Evolutionary conservation across 768 basidiomycete genomes (phyloP), one percentile per base, ranked within the genome.

Genomic region (Ramaria rubella): DNA sequence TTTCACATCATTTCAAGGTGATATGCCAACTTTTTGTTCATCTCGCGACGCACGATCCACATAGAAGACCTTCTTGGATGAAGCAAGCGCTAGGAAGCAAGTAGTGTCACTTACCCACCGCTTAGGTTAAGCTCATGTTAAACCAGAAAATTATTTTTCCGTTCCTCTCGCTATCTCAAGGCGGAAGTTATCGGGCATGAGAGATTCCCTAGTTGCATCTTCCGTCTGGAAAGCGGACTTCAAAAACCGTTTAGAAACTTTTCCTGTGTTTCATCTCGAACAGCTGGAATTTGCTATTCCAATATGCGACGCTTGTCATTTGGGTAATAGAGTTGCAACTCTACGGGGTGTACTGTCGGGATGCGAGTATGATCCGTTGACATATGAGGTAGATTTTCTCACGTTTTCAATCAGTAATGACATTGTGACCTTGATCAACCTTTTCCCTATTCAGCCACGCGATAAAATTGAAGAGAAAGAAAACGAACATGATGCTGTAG

Each of bases 1-100:
- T 87, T 19, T 72, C 79, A 14, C 80, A 86, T 60, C 87, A 92
- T 59, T 91, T 92, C 79, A 93, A 92, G 71, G 84, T 87, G 36
- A 77, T 93, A 43, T 92, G 90, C 61, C 92, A 95, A 65, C 79
- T 93, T 27, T 88, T 93, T 60, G 87, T 93, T 12, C 84, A 93
- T 61, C 72, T 94, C 40, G 86, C 87, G 34, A 82, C 90, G 29
- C 80, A 74, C 30, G 75, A 80, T 5, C 67, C 74, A 17, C 68
- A 67, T 3, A 74, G 82, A 45, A 75, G 89, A 19, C 73, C 71
- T 46, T 62, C 69, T 5, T 85, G 82, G 62, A 81, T 87, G 79
- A 66, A 78, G 59, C 61, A 72, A 21, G 75, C 74, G 51, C 69
- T 82, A 56, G 73, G 77, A 69, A 75, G 86, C 83, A 57, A 55